Base-by-base conservation (phyloP, 225 moss, liverwort and hornwort genomes). In the Neckera pumila region DNA sequence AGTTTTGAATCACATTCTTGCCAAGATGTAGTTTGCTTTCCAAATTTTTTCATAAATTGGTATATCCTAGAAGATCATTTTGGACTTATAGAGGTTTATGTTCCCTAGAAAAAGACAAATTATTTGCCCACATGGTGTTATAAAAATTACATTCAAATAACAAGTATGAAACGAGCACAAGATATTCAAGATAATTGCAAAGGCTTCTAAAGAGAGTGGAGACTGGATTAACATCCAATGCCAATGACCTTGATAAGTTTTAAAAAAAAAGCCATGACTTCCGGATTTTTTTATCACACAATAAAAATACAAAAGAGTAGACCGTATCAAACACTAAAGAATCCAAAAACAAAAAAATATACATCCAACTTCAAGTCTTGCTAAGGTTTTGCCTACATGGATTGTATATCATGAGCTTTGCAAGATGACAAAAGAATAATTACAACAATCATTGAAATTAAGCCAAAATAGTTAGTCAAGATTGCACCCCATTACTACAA, bases 331-430 rank as follows among this genome's bases (percentile, higher is more conserved):
- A 94, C 91, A 71, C 20, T 95, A 28, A 98, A 95, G 54, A 98
- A 95, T 57, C 93, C 93, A 45, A 8, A 45, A 45, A 45, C 45
- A 45, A 45, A 6, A 6, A 45, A 45, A 6, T 45, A 6, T 6
- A 6, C 45, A 45, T 45, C 96, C 94, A 87, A 98, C 93, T 89
- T 96, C 96, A 63, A 95, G 93, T 86, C 89, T 96, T 88, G 79
- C 92, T 61, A 71, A 90, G 40, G 84, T 86, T 85, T 79, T 95
- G 49, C 95, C 93, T n/a, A 80, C 92, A 28, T 98, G 91, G 93
- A 79, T 96, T 54, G n/a, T 96, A 30, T 94, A 96, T 89, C 96
- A 96, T 80, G 95, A 98, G 89, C 98, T 96, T 85, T 95, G 94
- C 53, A 90, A 92, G 79, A 95, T 92, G 19, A 95, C 92, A 19